Percentiles rank a stretch among this genome's conserved stretches.
Conservation (phyloP, 2,329 filamentous ascomycete species). For the Trichoderma atrobrunneum region DNA sequence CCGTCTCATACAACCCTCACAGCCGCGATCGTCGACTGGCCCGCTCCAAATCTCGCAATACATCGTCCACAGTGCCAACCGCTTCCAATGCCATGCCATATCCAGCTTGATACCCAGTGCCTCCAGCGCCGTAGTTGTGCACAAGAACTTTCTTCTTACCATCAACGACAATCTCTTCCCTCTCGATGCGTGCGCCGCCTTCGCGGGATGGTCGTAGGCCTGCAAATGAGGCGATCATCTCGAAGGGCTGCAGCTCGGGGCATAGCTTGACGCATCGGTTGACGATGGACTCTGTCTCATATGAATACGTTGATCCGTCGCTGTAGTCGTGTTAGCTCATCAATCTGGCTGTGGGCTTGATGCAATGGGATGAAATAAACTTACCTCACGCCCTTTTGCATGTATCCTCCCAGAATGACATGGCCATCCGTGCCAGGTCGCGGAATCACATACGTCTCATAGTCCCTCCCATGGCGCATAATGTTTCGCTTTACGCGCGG, state of each 20-base stretch:
- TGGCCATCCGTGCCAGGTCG: conserved; percentile 36
- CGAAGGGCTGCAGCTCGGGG: conserved; percentile 29
- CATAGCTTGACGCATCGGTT: conserved; percentile 34
- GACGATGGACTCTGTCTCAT: conserved; percentile 40
- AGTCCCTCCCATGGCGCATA: conserved; percentile 40
- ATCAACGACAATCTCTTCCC: conserved; percentile 33
- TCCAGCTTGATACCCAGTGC: conserved; percentile 45
- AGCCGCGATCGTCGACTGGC: conserved; percentile 1
- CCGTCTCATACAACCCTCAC: not conserved
- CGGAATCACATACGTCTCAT: conserved; percentile 42
- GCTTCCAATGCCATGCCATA: conserved; percentile 41
- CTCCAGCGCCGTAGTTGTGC: conserved; percentile 46
- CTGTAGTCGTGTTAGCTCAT: conserved; percentile 19
- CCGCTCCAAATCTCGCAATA: conserved; percentile 24
- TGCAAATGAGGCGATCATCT: conserved; percentile 34
- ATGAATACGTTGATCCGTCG: conserved; percentile 35
- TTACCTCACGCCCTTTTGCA: conserved; percentile 36
- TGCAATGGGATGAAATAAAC: not conserved
- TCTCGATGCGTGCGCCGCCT: conserved; percentile 45
- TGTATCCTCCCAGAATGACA: conserved; percentile 37
- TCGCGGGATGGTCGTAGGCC: conserved; percentile 37
- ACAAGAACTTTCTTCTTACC: conserved; percentile 30
- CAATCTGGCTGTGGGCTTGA: not conserved
- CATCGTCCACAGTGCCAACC: conserved; percentile 30
- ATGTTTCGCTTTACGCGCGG: conserved; percentile 35